phyloP scores from a whole-genome alignment of 352 stramenopile genomes.

The Globisporangium nunn region DNA sequence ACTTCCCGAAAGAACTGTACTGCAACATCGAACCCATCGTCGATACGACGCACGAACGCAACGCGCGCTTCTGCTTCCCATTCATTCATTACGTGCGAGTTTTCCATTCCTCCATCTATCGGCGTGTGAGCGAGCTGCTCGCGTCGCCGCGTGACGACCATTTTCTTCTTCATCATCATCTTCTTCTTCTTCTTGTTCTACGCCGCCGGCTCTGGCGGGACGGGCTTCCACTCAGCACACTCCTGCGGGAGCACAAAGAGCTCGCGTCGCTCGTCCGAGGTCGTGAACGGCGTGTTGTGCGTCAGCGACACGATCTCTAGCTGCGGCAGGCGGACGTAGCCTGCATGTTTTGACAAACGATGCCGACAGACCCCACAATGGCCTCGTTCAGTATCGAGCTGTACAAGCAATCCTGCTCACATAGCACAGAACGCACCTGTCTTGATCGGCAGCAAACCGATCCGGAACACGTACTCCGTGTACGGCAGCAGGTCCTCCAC shows the following conservation, averaged over 20 bases:
- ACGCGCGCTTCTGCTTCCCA: too few species aligned
- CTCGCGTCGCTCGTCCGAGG: slow-evolving; percentile 62
- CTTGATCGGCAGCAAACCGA: slow-evolving; percentile 72
- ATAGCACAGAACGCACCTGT: slow-evolving; percentile 30
- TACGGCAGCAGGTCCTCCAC: slow-evolving; percentile 70
- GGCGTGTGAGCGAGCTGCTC: neutral
- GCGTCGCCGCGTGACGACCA: neutral
- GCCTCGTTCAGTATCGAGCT: too few species aligned
- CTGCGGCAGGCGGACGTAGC: slow-evolving; percentile 58
- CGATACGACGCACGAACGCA: too few species aligned
- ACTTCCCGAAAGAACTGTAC: too few species aligned
- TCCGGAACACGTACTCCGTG: slow-evolving; percentile 51
- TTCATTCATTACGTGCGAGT: neutral
- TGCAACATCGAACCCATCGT: too few species aligned
- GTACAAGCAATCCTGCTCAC: neutral
- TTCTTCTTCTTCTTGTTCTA: too few species aligned
- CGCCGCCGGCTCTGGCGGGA: neutral
- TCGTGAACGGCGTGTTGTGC: slow-evolving; percentile 56
- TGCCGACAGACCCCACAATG: too few species aligned
- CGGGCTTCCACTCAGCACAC: slow-evolving; percentile 38
- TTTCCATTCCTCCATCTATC: neutral
- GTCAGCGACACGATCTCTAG: slow-evolving; percentile 75
- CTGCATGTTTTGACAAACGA: slow-evolving; percentile 13
- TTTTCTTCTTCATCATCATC: neutral
- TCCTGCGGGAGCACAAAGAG: slow-evolving; percentile 68